Conservation (phyloP, 495 filamentous ascomycete species). For the Hypoxylon trugodes region DNA sequence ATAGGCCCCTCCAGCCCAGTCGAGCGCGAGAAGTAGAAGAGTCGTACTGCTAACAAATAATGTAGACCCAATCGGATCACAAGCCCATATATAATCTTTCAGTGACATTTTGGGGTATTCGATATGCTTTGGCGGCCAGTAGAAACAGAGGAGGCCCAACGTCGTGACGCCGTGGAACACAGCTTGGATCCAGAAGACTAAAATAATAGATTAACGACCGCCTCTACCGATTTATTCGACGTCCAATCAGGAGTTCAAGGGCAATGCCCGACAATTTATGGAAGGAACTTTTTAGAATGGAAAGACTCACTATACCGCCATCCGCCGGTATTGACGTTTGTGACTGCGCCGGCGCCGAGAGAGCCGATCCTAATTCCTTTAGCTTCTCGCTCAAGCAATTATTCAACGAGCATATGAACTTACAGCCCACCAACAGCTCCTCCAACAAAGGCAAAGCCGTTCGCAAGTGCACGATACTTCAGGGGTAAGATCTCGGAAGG, state of each 20-base stretch:
- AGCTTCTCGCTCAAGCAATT: neutral
- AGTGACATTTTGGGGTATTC: constrained; percentile 54
- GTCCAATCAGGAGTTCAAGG: no score
- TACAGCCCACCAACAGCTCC: constrained; percentile 60
- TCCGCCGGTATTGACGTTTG: constrained; percentile 53
- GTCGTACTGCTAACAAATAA: constrained; percentile 60
- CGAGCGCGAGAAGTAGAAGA: constrained; percentile 58
- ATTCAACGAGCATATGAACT: constrained; percentile 20
- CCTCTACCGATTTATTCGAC: no score
- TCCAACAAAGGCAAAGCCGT: constrained; percentile 59
- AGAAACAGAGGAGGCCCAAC: constrained; percentile 59
- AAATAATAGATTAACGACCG: no score
- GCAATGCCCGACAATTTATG: no score
- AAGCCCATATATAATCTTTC: constrained; percentile 57
- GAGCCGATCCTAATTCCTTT: constrained; percentile 48
- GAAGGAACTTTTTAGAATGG: no score
- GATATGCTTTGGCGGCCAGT: constrained; percentile 54
- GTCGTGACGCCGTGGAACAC: constrained; percentile 58
- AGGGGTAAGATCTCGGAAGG: constrained; percentile 63
- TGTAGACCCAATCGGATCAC: constrained; percentile 61
- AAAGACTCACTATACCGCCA: constrained; percentile 66
- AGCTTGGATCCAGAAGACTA: constrained; percentile 69
- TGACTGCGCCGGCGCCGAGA: constrained; percentile 61
- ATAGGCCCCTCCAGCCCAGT: constrained; percentile 63
- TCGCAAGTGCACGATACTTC: constrained; percentile 62